phyloP scores from a whole-genome alignment of 768 basidiomycete genomes.

The Fistulinella prunicolor region DNA sequence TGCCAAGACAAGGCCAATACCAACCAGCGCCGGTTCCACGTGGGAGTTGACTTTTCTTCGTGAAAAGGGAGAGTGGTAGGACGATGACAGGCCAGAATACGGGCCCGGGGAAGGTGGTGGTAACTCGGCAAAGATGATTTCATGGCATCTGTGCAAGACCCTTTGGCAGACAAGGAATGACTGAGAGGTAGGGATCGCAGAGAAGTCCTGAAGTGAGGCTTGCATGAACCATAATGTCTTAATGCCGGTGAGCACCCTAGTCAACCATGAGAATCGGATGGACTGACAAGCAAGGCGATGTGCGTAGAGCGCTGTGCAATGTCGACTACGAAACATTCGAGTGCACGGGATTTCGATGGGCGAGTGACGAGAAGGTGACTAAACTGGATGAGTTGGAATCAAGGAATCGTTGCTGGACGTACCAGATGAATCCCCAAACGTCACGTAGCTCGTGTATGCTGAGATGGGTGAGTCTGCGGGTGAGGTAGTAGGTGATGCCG shows the following conservation, averaged over 20 bases:
- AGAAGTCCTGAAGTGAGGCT: slow-evolving; percentile 84
- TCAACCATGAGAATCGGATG: slow-evolving; percentile 16
- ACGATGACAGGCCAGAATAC: slow-evolving; percentile 58
- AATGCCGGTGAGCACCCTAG: slow-evolving; percentile 6
- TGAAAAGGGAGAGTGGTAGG: slow-evolving; percentile 46
- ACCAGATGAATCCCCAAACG: slow-evolving; percentile 92
- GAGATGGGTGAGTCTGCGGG: slow-evolving; percentile 65
- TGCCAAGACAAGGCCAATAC: slow-evolving; percentile 79
- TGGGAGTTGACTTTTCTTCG: slow-evolving; percentile 70
- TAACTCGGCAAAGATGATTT: slow-evolving; percentile 92
- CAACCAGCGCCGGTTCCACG: slow-evolving; percentile 73
- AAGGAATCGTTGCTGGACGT: slow-evolving; percentile 18
- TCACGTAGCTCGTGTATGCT: slow-evolving; percentile 71
- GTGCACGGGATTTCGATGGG: slow-evolving; percentile 85
- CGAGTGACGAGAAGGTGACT: slow-evolving; percentile 95
- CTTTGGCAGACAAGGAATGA: slow-evolving; percentile 93
- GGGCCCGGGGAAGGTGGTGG: slow-evolving; percentile 64
- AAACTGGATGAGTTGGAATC: slow-evolving; percentile 13
- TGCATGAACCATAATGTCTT: slow-evolving; percentile 99
- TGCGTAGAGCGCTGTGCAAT: slow-evolving; percentile 89
- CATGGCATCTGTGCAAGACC: slow-evolving; percentile 86
- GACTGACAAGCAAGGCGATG: slow-evolving; percentile 89
- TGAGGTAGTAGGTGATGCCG: slow-evolving; percentile 89
- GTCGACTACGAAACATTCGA: slow-evolving; percentile 92
- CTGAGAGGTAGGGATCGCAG: slow-evolving; percentile 47